Conservation (phyloP, 495 filamentous ascomycete species). For the Podospora comata region DNA sequence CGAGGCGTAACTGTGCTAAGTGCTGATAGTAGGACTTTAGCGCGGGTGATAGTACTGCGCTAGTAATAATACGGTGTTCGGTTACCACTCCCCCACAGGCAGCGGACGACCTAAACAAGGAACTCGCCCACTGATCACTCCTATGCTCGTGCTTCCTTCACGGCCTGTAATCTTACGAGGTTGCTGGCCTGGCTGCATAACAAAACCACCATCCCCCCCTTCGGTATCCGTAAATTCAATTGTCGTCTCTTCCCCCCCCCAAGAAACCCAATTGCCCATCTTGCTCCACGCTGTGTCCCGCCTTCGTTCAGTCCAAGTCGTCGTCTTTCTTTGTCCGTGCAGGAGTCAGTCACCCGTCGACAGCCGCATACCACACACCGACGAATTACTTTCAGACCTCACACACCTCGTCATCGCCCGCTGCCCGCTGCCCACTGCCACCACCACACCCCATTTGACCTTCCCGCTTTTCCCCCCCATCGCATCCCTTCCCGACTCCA, state of each 20-base stretch:
- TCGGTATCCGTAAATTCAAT: conserved; percentile 16
- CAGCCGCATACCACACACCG: neutral
- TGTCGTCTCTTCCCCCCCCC: conserved; percentile 8
- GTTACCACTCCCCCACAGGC: neutral
- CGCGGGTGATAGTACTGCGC: neutral
- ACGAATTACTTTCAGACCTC: conserved; percentile 18
- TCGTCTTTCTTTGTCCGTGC: conserved; percentile 18
- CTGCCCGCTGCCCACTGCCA: conserved; percentile 15
- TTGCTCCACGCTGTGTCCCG: conserved; percentile 9
- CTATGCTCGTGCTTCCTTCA: conserved; percentile 3
- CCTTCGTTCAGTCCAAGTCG: conserved; percentile 7
- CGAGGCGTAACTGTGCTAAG: too few relatives aligned
- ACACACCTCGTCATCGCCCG: conserved; percentile 26
- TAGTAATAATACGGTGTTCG: neutral
- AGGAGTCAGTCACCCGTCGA: neutral
- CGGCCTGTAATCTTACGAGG: conserved; percentile 37
- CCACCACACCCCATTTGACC: conserved; percentile 7
- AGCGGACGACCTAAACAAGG: too few relatives aligned
- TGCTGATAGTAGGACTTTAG: neutral
- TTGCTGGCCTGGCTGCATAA: conserved; percentile 14
- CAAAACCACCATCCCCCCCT: conserved; percentile 29
- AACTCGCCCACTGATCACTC: neutral
- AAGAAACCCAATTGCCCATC: conserved; percentile 2
- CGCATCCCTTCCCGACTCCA: conserved; percentile 27
- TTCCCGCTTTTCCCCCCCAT: conserved; percentile 20